A percentile compares a stretch with the other conserved stretches of the same genome.
phyloP scores from a whole-genome alignment of 2,329 filamentous ascomycete genomes.

The Aspergillus niger region DNA sequence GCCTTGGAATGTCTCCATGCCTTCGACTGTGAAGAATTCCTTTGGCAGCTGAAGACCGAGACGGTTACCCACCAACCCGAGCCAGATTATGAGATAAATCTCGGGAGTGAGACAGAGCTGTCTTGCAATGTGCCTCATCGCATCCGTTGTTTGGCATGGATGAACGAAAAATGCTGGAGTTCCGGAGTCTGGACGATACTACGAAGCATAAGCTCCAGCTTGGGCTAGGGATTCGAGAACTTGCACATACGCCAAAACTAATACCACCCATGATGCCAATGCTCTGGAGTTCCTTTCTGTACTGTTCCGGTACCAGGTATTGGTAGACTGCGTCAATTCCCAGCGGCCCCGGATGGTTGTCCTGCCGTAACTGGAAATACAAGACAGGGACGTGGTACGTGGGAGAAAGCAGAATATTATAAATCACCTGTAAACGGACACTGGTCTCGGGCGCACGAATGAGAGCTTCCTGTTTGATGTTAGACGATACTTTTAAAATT shows the following conservation, averaged over 20 bases:
- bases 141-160: conserved; percentile 83
- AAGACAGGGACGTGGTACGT: conserved; percentile 75
- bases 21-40: conserved; percentile 53
- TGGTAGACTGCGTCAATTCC: conserved; percentile 71
- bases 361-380: conserved; percentile 69
- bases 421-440: conserved; percentile 58
- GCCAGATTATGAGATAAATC: conserved; percentile 82
- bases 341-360: conserved; percentile 58
- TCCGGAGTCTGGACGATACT: conserved; percentile 82
- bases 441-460: conserved; percentile 33
- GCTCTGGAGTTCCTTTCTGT: conserved; percentile 61
- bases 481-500: background rate
- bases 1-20: conserved; percentile 24
- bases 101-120: conserved; percentile 46
- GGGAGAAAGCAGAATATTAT: conserved; percentile 74
- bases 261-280: conserved; percentile 71
- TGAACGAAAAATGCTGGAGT: conserved; percentile 86
- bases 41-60: conserved; percentile 78
- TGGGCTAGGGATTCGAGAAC: conserved; percentile 23
- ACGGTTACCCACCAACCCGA: conserved; percentile 79
- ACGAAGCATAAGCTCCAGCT: conserved; percentile 42
- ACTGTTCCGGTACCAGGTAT: conserved; percentile 67
- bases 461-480: conserved; percentile 44
- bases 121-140: conserved; percentile 66
- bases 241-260: conserved; percentile 69